Evolutionary conservation across 2,329 filamentous ascomycete genomes (phyloP).

Genomic region (Conoideocrella luteorostrata): DNA sequence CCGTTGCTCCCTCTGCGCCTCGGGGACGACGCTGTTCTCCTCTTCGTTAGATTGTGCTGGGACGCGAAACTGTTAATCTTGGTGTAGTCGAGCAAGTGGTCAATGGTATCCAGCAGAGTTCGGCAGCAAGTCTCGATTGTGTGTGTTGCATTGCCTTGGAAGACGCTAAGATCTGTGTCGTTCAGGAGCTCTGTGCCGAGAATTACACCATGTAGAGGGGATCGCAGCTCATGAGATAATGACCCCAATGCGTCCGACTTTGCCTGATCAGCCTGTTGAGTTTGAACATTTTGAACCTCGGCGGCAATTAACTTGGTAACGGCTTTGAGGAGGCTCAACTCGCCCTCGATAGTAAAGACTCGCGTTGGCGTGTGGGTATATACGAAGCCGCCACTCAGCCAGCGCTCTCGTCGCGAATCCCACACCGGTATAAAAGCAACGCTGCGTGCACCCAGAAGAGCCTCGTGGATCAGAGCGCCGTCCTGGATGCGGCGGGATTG

Average conservation of each 20-base stretch:
- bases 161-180: slow-evolving; percentile 40
- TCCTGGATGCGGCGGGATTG: too few species aligned
- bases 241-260: slow-evolving; percentile 54
- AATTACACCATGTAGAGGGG: slow-evolving; percentile 54
- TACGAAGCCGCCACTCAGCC: slow-evolving; percentile 43
- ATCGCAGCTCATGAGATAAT: slow-evolving; percentile 55
- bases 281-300: slow-evolving; percentile 42
- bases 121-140: slow-evolving; percentile 45
- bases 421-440: slow-evolving; percentile 43
- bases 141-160: slow-evolving; percentile 39
- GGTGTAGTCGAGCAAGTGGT: slow-evolving; percentile 47
- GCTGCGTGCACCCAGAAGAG: slow-evolving; percentile 38
- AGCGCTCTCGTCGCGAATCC: slow-evolving; percentile 38
- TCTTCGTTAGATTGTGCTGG: slow-evolving; percentile 5
- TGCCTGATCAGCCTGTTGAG: slow-evolving; percentile 33
- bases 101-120: slow-evolving; percentile 46
- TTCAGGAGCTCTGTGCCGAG: slow-evolving; percentile 46
- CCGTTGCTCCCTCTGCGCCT: not conserved
- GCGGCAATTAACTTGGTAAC: slow-evolving; percentile 51
- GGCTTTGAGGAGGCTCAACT: slow-evolving; percentile 43
- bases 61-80: slow-evolving; percentile 40
- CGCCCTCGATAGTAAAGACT: slow-evolving; percentile 37
- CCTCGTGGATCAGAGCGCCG: slow-evolving; percentile 20
- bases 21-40: slow-evolving; percentile 1
- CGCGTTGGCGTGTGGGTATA: slow-evolving; percentile 39